Conservation (phyloP, 2,329 filamentous ascomycete species). For the Leptodontidium sp. region DNA sequence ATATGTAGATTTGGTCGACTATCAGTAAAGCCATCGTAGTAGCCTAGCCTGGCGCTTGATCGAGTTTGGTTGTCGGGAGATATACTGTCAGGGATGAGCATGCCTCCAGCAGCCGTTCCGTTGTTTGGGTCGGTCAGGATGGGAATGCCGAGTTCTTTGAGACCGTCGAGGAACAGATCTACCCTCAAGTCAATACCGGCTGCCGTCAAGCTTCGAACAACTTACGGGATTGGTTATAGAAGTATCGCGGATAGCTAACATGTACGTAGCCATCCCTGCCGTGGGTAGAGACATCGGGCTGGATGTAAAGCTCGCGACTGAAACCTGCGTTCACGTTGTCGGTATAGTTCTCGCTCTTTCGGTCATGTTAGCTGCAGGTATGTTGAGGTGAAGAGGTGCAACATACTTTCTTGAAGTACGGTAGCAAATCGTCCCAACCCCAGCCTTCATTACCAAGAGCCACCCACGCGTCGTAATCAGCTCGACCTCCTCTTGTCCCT, state of each 20-base stretch:
- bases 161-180: slow-evolving; percentile 25
- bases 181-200: not conserved
- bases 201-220: not conserved
- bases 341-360: slow-evolving; percentile 43
- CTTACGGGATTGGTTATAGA: slow-evolving; percentile 48
- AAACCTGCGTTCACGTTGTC: slow-evolving; percentile 47
- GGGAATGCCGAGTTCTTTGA: slow-evolving; percentile 26
- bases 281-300: slow-evolving; percentile 47
- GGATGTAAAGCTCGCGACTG: slow-evolving; percentile 47
- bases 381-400: not conserved
- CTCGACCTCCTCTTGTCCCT: slow-evolving; percentile 46
- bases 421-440: slow-evolving; percentile 49
- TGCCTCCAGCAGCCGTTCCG: slow-evolving; percentile 20
- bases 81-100: slow-evolving; percentile 20
- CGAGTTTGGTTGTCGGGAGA: slow-evolving; percentile 20
- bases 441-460: slow-evolving; percentile 54
- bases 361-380: not conserved
- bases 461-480: slow-evolving; percentile 55
- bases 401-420: slow-evolving; percentile 24
- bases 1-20: slow-evolving; percentile 37
- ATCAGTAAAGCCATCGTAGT: slow-evolving; percentile 21
- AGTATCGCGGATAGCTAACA: slow-evolving; percentile 51
- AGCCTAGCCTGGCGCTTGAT: slow-evolving; percentile 45
- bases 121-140: slow-evolving; percentile 6
- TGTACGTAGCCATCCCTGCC: slow-evolving; percentile 50